phyloP scores from a whole-genome alignment of 495 filamentous ascomycete genomes.

The Aspergillus bertholletiae region DNA sequence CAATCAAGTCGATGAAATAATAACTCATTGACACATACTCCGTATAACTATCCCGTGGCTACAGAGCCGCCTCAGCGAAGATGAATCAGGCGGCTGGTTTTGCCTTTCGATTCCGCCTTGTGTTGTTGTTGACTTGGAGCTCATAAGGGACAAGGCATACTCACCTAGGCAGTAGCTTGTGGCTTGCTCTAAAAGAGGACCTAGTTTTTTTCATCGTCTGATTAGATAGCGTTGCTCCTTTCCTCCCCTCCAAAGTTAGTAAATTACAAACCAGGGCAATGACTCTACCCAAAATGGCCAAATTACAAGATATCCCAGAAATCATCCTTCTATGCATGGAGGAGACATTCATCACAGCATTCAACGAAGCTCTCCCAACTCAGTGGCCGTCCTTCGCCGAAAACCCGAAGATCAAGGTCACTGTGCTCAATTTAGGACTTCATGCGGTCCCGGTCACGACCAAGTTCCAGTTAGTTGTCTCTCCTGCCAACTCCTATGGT shows the following conservation, averaged over 20 bases:
- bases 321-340: constrained; percentile 19
- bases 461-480: constrained; percentile 46
- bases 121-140: too few relatives aligned
- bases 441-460: constrained; percentile 3
- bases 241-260: not conserved
- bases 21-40: too few relatives aligned
- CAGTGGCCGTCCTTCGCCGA: constrained; percentile 2
- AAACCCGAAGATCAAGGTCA: constrained; percentile 6
- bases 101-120: too few relatives aligned
- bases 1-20: too few relatives aligned
- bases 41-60: too few relatives aligned
- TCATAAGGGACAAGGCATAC: too few relatives aligned
- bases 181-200: too few relatives aligned
- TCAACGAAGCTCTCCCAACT: constrained; percentile 7
- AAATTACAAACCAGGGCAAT: not conserved
- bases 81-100: too few relatives aligned
- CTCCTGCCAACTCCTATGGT: constrained; percentile 51
- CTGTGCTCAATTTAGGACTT: constrained; percentile 2
- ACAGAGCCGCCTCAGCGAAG: too few relatives aligned
- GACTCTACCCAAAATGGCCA: not conserved
- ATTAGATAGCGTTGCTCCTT: not conserved
- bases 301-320: constrained; percentile 9
- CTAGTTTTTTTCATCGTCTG: not conserved
- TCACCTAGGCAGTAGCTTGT: too few relatives aligned
- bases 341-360: constrained; percentile 8